Conservation (phyloP, 192 early-diverging fungal genomes). For the Phlyctochytrium planicorne region DNA sequence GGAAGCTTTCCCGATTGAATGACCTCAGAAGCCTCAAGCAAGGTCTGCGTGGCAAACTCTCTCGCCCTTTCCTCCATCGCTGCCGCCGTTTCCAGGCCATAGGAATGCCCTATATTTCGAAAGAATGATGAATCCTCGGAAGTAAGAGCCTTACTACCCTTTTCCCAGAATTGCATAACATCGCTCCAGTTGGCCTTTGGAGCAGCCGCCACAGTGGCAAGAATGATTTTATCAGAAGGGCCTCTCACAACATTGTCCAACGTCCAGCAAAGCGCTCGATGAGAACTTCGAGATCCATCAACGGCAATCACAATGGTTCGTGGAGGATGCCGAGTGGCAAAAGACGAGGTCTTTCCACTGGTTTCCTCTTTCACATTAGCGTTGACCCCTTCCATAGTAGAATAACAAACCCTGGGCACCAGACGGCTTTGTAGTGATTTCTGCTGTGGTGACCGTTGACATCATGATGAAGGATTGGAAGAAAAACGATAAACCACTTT, state of each 20-base stretch:
- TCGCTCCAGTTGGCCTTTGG: background rate
- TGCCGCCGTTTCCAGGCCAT: background rate
- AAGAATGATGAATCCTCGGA: no score
- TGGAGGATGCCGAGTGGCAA: background rate
- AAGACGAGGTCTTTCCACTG: background rate
- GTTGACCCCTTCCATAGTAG: background rate
- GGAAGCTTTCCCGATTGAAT: background rate
- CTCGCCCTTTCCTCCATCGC: background rate
- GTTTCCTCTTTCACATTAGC: background rate
- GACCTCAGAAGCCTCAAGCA: background rate
- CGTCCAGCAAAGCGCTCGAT: background rate
- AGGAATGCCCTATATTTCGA: no score
- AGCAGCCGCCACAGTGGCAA: background rate
- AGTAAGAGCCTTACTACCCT: no score
- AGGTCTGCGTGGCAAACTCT: background rate
- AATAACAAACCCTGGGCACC: background rate
- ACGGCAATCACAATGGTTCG: background rate
- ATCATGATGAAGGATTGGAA: slow-evolving; percentile 1
- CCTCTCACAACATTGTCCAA: background rate
- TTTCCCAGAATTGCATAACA: background rate
- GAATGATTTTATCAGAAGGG: background rate
- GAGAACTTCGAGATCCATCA: background rate
- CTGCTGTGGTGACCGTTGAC: background rate
- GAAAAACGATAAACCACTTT: no score
- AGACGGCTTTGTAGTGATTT: background rate